These are phyloP conservation scores for Fusarium dimerum DNA, from an alignment of 2,329 filamentous ascomycete species.

Conservation along the genomic window DNA sequence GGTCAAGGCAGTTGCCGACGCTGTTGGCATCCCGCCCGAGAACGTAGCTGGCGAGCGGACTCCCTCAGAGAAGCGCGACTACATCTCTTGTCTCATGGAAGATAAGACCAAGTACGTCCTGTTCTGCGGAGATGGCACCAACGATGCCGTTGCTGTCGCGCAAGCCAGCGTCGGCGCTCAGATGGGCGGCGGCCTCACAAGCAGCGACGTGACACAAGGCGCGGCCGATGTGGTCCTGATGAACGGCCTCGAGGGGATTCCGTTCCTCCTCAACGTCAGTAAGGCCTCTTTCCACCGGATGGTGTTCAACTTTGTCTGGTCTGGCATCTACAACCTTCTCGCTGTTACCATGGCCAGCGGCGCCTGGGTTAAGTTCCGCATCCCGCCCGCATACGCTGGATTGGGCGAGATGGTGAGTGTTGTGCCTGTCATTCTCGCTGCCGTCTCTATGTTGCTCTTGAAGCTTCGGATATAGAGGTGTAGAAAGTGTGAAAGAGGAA, in stretches of 20 bases:
- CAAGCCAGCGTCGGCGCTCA: conserved; percentile 63
- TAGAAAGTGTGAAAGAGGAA: background rate
- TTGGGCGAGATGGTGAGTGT: conserved; percentile 67
- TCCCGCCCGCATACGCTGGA: conserved; percentile 55
- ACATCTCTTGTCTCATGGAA: conserved; percentile 44
- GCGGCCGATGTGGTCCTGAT: conserved; percentile 61
- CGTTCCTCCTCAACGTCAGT: conserved; percentile 51
- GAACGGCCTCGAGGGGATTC: conserved; percentile 50
- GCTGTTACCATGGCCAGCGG: conserved; percentile 62
- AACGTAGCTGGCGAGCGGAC: conserved; percentile 48
- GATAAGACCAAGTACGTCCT: conserved; percentile 40
- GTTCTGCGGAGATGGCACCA: conserved; percentile 66
- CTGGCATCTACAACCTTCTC: conserved; percentile 61
- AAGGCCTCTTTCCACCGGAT: conserved; percentile 42
- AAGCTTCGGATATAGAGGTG: background rate
- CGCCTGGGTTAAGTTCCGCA: conserved; percentile 54
- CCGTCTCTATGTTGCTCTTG: conserved; percentile 29
- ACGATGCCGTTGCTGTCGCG: conserved; percentile 63
- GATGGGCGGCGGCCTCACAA: conserved; percentile 45
- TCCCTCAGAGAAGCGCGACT: conserved; percentile 55
- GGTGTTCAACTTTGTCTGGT: conserved; percentile 64
- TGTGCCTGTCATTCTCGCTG: conserved; percentile 55
- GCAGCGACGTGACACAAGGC: conserved; percentile 55
- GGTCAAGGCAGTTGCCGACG: conserved; percentile 51
- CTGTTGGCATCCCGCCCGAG: conserved; percentile 29